These are phyloP conservation scores for Penicillium palitans DNA, from an alignment of 2,329 filamentous ascomycete genomes.

Conservation along the genomic window DNA sequence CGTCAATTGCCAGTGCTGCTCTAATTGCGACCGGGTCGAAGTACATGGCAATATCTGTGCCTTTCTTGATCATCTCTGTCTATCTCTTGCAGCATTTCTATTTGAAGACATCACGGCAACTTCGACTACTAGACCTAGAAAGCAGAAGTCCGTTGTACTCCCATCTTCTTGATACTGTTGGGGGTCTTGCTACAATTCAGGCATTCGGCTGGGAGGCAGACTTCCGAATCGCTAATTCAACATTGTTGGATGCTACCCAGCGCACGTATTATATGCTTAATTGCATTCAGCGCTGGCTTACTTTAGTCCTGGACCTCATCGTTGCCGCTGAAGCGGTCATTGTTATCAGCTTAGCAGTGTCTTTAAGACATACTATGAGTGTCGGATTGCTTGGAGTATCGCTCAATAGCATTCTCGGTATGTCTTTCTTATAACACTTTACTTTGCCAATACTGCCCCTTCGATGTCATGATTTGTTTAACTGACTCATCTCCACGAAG, in stretches of 20 bases:
- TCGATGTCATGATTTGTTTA: not conserved
- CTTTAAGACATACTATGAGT: not conserved
- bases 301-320: not conserved
- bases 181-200: not conserved
- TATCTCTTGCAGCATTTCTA: not conserved
- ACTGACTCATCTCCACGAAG: not conserved
- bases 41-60: not conserved
- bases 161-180: not conserved
- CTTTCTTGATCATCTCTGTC: not conserved
- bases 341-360: not conserved
- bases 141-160: not conserved
- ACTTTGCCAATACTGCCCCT: not conserved
- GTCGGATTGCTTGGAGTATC: not conserved
- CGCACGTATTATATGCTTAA: not conserved
- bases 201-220: not conserved
- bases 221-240: not conserved
- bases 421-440: not conserved
- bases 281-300: not conserved
- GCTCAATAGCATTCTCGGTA: not conserved
- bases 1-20: not conserved
- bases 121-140: not conserved
- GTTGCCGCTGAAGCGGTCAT: not conserved
- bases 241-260: not conserved
- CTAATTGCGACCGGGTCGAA: not conserved
- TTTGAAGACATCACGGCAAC: not conserved